Percentiles rank a stretch among this genome's conserved stretches.
Conservation (phyloP, 1,139 yeast species). For the Suhomyces yuchorum region DNA sequence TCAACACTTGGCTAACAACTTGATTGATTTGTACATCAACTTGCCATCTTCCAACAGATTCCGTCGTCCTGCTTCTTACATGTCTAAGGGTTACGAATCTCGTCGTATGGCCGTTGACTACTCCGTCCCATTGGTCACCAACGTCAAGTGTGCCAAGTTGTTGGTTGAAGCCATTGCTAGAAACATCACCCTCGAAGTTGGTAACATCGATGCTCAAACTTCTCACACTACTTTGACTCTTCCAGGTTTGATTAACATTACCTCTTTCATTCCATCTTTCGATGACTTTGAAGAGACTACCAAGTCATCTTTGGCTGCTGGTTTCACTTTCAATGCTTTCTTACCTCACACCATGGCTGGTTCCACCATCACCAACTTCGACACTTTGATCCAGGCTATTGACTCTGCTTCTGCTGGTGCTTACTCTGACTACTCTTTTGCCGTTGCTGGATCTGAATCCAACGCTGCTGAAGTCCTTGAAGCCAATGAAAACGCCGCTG, state of each 20-base stretch:
- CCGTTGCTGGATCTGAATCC: slow-evolving; percentile 78
- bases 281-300: slow-evolving; percentile 67
- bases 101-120: slow-evolving; percentile 99
- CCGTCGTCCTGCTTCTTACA: slow-evolving; percentile 98
- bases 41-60: slow-evolving; percentile 95
- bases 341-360: slow-evolving; percentile 73
- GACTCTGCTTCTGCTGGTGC: slow-evolving; percentile 60
- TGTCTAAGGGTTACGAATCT: slow-evolving; percentile 95
- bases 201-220: slow-evolving; percentile 85
- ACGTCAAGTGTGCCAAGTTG: slow-evolving; percentile 95
- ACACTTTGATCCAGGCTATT: slow-evolving; percentile 64
- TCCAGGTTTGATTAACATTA: slow-evolving; percentile 85
- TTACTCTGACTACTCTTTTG: slow-evolving; percentile 78
- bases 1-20: slow-evolving; percentile 93
- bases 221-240: slow-evolving; percentile 79
- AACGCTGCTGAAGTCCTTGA: slow-evolving; percentile 66
- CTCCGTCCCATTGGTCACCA: slow-evolving; percentile 95
- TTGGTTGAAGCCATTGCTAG: slow-evolving; percentile 91
- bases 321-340: slow-evolving; percentile 84
- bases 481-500: slow-evolving; percentile 69
- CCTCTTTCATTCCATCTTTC: slow-evolving; percentile 76
- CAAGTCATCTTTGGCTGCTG: slow-evolving; percentile 74
- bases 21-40: slow-evolving; percentile 94
- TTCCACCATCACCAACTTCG: slow-evolving; percentile 62
- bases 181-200: slow-evolving; percentile 64